Percentiles rank a stretch among this genome's conserved stretches.
Conservation (phyloP, 805 yeast genomes). For the Candida sakaeoensis region DNA sequence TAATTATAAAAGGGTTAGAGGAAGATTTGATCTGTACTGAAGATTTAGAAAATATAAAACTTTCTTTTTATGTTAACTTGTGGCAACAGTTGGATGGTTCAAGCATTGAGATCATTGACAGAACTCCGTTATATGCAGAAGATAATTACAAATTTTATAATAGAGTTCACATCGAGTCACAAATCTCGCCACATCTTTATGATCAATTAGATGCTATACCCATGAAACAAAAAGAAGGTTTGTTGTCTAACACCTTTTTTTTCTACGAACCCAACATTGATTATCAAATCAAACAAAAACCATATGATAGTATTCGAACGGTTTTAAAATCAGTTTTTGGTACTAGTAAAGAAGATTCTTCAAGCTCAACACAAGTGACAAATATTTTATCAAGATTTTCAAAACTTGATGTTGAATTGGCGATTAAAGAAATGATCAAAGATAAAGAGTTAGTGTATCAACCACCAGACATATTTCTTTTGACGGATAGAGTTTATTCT, state of each 20-base stretch:
- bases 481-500: slow-evolving; percentile 51
- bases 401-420: slow-evolving; percentile 27
- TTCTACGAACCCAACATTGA: slow-evolving; percentile 24
- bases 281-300: slow-evolving; percentile 7
- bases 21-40: slow-evolving; percentile 47
- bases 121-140: slow-evolving; percentile 36
- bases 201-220: slow-evolving; percentile 56
- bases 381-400: slow-evolving; percentile 43
- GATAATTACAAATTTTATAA: slow-evolving; percentile 48
- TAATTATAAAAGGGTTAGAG: slow-evolving; percentile 56
- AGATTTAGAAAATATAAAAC: slow-evolving; percentile 50
- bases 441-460: slow-evolving; percentile 52
- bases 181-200: slow-evolving; percentile 19
- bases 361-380: slow-evolving; percentile 45
- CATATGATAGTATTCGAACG: slow-evolving; percentile 35
- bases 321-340: slow-evolving; percentile 51
- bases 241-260: slow-evolving; percentile 45
- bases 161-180: slow-evolving; percentile 7
- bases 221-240: slow-evolving; percentile 66
- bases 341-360: slow-evolving; percentile 24
- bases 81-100: slow-evolving; percentile 60
- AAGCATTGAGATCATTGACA: slow-evolving; percentile 23
- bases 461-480: slow-evolving; percentile 45
- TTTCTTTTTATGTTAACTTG: slow-evolving; percentile 49
- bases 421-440: slow-evolving; percentile 42